These are phyloP conservation scores for Agrostemma githago DNA, from an alignment of 148 eudicot genomes.

Conservation along the genomic window DNA sequence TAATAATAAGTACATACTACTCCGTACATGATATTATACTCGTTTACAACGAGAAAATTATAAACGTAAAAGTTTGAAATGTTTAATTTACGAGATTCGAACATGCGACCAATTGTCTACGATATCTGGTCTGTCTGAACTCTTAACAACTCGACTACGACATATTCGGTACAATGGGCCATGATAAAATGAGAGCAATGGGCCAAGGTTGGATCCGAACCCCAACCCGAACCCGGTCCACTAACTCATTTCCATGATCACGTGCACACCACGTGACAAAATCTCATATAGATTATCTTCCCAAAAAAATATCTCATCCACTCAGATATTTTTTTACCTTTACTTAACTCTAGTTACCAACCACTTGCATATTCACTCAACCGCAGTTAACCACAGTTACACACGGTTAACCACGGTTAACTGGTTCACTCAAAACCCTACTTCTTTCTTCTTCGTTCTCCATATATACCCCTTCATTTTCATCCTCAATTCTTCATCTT, in stretches of 20 bases:
- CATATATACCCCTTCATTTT: background rate
- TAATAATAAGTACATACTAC: too few species aligned
- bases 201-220: too few species aligned
- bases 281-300: conserved; percentile 2
- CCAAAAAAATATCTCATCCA: background rate
- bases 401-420: background rate
- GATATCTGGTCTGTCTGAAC: too few species aligned
- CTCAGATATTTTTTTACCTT: background rate
- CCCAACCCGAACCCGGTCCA: too few species aligned
- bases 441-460: background rate
- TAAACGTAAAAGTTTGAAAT: too few species aligned
- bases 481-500: conserved; percentile 1
- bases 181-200: too few species aligned
- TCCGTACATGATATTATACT: too few species aligned
- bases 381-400: background rate
- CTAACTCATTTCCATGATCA: background rate
- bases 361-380: background rate
- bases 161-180: too few species aligned
- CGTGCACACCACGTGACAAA: background rate
- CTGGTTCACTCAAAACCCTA: background rate
- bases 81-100: too few species aligned
- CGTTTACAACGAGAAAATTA: too few species aligned
- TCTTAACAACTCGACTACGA: too few species aligned
- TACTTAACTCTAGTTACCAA: conserved; percentile 8
- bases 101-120: too few species aligned